phyloP scores from a whole-genome alignment of 2,329 filamentous ascomycete species.

The Botrytis pseudocinerea region DNA sequence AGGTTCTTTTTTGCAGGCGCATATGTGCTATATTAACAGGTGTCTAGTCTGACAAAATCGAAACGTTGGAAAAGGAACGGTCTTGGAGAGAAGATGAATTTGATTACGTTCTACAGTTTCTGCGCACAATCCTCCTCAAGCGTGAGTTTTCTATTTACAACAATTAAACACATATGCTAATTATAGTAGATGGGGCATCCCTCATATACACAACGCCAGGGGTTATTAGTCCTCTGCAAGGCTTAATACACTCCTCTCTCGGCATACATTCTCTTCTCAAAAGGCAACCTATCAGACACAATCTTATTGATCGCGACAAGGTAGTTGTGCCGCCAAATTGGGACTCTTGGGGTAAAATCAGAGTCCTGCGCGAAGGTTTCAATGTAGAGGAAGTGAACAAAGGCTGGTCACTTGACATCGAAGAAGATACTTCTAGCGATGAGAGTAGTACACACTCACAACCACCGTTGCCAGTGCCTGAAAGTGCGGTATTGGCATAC shows the following conservation, averaged over 20 bases:
- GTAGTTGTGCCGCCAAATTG: conserved; percentile 94
- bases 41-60: conserved; percentile 50
- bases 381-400: conserved; percentile 84
- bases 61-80: conserved; percentile 82
- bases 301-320: conserved; percentile 91
- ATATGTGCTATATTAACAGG: conserved; percentile 24
- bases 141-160: conserved; percentile 52
- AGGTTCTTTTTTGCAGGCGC: conserved; percentile 40
- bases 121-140: conserved; percentile 86
- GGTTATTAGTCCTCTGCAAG: conserved; percentile 73
- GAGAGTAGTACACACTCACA: conserved; percentile 32
- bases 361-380: conserved; percentile 86
- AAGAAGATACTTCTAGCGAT: conserved; percentile 51
- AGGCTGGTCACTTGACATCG: conserved; percentile 83
- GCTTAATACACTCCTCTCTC: conserved; percentile 79
- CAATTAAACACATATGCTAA: conserved; percentile 22
- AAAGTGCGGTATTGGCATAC: conserved; percentile 70
- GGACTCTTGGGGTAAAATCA: conserved; percentile 98
- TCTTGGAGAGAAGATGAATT: conserved; percentile 97
- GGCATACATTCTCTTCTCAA: conserved; percentile 83
- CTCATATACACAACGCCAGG: conserved; percentile 83
- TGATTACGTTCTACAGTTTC: conserved; percentile 89
- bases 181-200: conserved; percentile 69
- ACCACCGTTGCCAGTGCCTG: conserved; percentile 33
- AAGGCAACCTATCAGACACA: conserved; percentile 77